Evolutionary conservation across 352 stramenopile species (phyloP), one percentile per base, ranked within the genome.

Genomic region (Phytophthora boehmeriae): DNA sequence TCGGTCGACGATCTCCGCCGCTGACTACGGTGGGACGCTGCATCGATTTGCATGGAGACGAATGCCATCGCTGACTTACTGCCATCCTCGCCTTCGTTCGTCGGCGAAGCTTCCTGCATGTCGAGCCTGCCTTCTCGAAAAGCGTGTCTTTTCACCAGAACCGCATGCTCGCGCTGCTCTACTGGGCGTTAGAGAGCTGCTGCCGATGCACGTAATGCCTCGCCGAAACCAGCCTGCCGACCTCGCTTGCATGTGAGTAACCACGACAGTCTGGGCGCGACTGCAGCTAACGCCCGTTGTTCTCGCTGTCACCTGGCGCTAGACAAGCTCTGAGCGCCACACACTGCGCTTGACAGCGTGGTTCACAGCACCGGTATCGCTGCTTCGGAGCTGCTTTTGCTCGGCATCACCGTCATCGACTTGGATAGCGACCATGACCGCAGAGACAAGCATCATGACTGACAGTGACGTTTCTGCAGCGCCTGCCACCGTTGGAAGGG

Each of bases 281-380:
- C 1, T 19, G 38, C 38, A 44, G 14, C 14, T 4, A 20, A 44
- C 38, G 14, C 38, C 38, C 38, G 38, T 17, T 44, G 38, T 17
- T 17, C 4, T 22, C 13, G 16, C 16, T 4, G 2, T 44, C 59
- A 62, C 55, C 27, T 62, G 59, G 27, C 34, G 10, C 20, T n/a
- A 20, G 30, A 17, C 41, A n/a, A 25, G 39, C 47, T 66, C 43
- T 66, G 47, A 48, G 34, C 58, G 45, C 59, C 44, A 19, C 51
- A 61, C 27, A 57, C 57, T 57, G 45, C 44, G 36, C 16, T 27
- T 38, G 20, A 47, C 16, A n/a, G 8, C 23, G 27, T 46, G 28
- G 41, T 50, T 52, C 25, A 14, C 8, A 30, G 30, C 47, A 47
- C 56, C 39, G 38, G 34, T 32, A 47, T 17, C 32, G 50, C 50